Evolutionary conservation across 2,329 filamentous ascomycete species (phyloP), one percentile per base, ranked within the genome.

Genomic region (Magnaporthiopsis rhizophila): DNA sequence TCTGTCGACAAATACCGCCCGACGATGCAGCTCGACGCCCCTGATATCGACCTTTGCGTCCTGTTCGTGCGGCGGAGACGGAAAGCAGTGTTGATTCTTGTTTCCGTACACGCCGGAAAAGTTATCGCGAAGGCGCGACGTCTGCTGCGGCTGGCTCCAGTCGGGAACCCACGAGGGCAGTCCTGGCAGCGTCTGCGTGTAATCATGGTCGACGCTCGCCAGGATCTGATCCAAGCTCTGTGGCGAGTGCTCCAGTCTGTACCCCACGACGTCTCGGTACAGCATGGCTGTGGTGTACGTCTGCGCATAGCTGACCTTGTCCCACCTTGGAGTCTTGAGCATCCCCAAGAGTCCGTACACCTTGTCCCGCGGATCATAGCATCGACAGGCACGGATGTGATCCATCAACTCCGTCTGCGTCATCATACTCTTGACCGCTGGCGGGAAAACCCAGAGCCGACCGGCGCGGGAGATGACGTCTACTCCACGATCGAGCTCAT

Each of bases 161-260:
- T 60, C 59, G 21, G 59, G 32, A 28, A 60, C 59, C 59, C 59
- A 60, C 26, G 59, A 60, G 3, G 32, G 32, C 12, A 60, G 30
- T 24, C 11, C n/a, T 11, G 11, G 12, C 21, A 38, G 3, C 1
- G 59, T 60, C 21, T 60, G 21, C 2, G 32, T 60, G 26, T 60
- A 60, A 12, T 60, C 59, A 8, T 38, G 59, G 9, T 60, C 59
- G 24, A 60, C 59, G 13, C 32, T 24, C 38, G n/a, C 21, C 59
- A 60, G 24, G 26, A 36, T 36, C 12, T 13, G 13, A 13, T 28
- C 59, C 13, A 60, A 21, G 5, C 3, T 26, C 6, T 36, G 32
- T 18, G n/a, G 21, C 12, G n/a, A 24, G 12, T 18, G 3, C 9
- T 9, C 32, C 32, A 60, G 18, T 13, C 21, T 13, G n/a, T 38